Evolutionary conservation across 768 basidiomycete genomes (phyloP).

Genomic region (Leccinum pellstonianum): DNA sequence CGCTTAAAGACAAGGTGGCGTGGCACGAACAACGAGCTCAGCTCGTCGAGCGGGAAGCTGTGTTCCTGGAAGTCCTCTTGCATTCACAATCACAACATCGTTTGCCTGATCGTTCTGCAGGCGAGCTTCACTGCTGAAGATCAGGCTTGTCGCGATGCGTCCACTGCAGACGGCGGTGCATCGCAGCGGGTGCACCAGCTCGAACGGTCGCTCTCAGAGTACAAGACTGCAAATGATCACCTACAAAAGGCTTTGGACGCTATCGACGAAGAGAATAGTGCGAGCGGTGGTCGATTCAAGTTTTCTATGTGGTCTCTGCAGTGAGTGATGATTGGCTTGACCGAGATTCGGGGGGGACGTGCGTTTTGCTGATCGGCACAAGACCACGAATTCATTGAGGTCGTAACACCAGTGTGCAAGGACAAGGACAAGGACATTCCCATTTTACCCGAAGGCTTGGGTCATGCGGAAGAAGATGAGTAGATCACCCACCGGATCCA

Average conservation of each 20-base stretch:
- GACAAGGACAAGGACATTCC: too few species aligned
- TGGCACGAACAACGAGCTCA: constrained; percentile 39
- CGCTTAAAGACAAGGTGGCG: constrained; percentile 39
- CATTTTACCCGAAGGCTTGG: too few species aligned
- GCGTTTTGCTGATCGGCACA: too few species aligned
- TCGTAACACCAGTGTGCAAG: too few species aligned
- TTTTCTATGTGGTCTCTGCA: too few species aligned
- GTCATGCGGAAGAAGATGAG: too few species aligned
- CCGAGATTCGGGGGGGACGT: too few species aligned
- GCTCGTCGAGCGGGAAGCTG: constrained; percentile 56
- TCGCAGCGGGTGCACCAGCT: constrained; percentile 46
- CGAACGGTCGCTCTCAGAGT: constrained; percentile 53
- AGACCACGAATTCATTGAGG: too few species aligned
- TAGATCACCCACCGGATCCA: too few species aligned
- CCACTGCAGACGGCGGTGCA: constrained; percentile 26
- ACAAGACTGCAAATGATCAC: constrained; percentile 47
- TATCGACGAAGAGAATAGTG: constrained; percentile 36
- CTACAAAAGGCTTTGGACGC: constrained; percentile 51
- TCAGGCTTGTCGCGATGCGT: constrained; percentile 31
- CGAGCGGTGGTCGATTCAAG: constrained; percentile 13
- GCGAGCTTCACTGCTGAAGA: constrained; percentile 67
- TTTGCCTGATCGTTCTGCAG: constrained; percentile 31
- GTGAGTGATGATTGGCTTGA: too few species aligned
- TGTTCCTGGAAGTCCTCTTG: constrained; percentile 63
- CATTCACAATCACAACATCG: constrained; percentile 18